These are phyloP conservation scores for Xylaria castorea DNA, from an alignment of 495 filamentous ascomycete species.

Conservation along the genomic window DNA sequence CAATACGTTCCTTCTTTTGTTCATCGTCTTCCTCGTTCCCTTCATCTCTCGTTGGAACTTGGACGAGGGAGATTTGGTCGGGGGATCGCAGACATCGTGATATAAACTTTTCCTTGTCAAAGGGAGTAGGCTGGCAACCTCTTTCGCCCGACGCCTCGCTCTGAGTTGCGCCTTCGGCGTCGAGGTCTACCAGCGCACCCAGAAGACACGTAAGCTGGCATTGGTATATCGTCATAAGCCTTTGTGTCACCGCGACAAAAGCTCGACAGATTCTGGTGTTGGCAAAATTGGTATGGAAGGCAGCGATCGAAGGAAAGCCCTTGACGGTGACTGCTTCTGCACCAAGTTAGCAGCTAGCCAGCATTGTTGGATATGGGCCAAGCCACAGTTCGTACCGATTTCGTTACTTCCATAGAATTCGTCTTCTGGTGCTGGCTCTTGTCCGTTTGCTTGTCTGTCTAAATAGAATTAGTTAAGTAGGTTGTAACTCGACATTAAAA, in stretches of 20 bases:
- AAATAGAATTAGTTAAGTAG: neutral
- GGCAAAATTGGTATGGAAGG: slow-evolving; percentile 2
- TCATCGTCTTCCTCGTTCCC: neutral
- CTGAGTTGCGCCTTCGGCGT: neutral
- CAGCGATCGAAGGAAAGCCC: slow-evolving; percentile 10
- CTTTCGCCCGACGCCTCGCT: neutral
- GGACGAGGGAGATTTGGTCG: slow-evolving; percentile 11
- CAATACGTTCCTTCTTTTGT: neutral
- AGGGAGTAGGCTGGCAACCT: neutral
- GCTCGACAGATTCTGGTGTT: slow-evolving; percentile 7
- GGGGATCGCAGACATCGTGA: slow-evolving; percentile 10
- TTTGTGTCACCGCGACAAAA: neutral
- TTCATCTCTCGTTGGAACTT: neutral
- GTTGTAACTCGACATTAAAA: neutral
- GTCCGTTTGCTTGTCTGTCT: slow-evolving; percentile 11
- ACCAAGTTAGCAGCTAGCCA: neutral
- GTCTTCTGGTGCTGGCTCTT: neutral
- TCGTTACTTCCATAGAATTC: slow-evolving; percentile 11
- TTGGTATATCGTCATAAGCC: neutral
- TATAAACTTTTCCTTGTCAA: slow-evolving; percentile 21
- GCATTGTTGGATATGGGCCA: neutral
- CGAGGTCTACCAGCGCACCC: neutral
- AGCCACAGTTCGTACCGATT: neutral
- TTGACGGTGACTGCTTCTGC: neutral
- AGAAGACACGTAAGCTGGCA: neutral